Conservation (phyloP, 176 grass and related monocot genomes). For the Oryza meridionalis region DNA sequence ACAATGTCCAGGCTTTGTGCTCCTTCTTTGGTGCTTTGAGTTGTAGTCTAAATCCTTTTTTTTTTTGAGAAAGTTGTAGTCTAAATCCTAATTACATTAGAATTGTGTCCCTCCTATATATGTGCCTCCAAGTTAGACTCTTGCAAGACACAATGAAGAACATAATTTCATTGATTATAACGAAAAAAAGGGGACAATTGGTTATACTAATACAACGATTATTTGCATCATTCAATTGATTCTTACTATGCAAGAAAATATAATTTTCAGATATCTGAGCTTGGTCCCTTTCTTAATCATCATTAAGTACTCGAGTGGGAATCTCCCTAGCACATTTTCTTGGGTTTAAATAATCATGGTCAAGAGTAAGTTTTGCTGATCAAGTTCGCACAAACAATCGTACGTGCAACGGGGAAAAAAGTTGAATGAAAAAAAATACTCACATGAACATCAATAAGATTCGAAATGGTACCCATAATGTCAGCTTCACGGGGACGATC, state of each 20-base stretch:
- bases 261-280: too few relatives aligned
- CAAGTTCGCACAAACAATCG: neutral
- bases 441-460: slow-evolving; percentile 84
- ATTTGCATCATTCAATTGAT: too few relatives aligned
- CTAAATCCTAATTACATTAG: too few relatives aligned
- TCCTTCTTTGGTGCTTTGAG: neutral
- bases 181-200: too few relatives aligned
- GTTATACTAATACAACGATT: too few relatives aligned
- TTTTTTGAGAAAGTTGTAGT: too few relatives aligned
- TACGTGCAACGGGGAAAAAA: neutral
- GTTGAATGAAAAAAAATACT: slow-evolving; percentile 18
- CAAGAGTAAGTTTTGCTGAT: neutral
- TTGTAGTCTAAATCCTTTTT: too few relatives aligned
- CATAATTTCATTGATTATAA: neutral
- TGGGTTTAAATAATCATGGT: neutral
- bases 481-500: slow-evolving; percentile 72
- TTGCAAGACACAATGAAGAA: neutral
- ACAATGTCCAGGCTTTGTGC: neutral
- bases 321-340: too few relatives aligned
- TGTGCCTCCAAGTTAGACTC: neutral
- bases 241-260: too few relatives aligned
- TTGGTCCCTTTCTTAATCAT: too few relatives aligned
- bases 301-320: too few relatives aligned
- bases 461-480: slow-evolving; percentile 55
- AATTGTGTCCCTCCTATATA: too few relatives aligned